Conservation (phyloP, 768 basidiomycete genomes). For the Suillus bovinus region DNA sequence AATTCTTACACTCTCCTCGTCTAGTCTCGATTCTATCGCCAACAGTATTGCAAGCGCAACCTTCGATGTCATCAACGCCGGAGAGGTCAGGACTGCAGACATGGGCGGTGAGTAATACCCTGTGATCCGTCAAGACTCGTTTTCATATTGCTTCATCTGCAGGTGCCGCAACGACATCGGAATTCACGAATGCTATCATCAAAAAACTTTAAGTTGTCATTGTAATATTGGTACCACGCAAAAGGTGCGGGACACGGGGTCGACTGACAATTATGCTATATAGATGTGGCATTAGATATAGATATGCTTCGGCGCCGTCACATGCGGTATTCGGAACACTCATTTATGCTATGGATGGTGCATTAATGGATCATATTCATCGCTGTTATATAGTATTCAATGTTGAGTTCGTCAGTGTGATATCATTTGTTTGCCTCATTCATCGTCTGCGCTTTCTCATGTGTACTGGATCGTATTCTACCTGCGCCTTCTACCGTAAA, state of each 20-base stretch:
- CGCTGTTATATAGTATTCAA: constrained; percentile 14
- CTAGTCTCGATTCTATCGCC: constrained; percentile 86
- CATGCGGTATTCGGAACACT: constrained; percentile 10
- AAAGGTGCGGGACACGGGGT: background rate
- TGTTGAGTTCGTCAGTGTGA: constrained; percentile 36
- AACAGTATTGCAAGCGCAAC: constrained; percentile 92
- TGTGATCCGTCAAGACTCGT: background rate
- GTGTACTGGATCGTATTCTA: background rate
- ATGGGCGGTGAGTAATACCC: constrained; percentile 75
- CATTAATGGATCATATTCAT: constrained; percentile 26
- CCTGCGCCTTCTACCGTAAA: constrained; percentile 37
- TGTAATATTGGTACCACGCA: background rate
- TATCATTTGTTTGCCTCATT: too few species aligned
- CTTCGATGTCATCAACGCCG: constrained; percentile 88
- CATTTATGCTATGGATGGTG: constrained; percentile 2
- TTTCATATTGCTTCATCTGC: constrained; percentile 14
- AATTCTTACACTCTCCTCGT: constrained; percentile 17
- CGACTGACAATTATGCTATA: background rate
- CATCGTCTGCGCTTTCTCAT: constrained; percentile 27
- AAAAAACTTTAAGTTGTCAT: constrained; percentile 55
- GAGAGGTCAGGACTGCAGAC: constrained; percentile 89
- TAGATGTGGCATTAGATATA: constrained; percentile 11
- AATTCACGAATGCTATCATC: constrained; percentile 93
- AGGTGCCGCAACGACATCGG: constrained; percentile 90
- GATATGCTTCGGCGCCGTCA: background rate